Base-by-base conservation (phyloP, 805 yeast genomes). In the Lachancea waltii region DNA sequence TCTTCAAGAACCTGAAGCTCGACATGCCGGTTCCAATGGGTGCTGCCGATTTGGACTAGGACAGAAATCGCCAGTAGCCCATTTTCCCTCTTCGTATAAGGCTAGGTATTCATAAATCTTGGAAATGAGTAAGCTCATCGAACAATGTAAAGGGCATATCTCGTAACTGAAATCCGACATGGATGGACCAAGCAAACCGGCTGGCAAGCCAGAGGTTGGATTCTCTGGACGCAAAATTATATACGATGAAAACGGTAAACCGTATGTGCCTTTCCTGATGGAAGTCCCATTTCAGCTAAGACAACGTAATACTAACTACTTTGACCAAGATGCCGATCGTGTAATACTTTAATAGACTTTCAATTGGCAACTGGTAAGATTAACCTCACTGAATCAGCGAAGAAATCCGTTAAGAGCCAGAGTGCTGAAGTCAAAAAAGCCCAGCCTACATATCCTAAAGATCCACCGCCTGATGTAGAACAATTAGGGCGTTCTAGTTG, bases 171-270 rank as follows among this genome's bases (percentile, higher is more conserved):
- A n/a, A n/a, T n/a, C n/a, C n/a, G n/a, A n/a, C n/a, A n/a, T n/a
- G n/a, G n/a, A n/a, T n/a, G n/a, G n/a, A n/a, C n/a, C n/a, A n/a
- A n/a, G n/a, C n/a, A n/a, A n/a, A n/a, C n/a, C n/a, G n/a, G n/a
- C 30, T 27, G 10, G 4, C 5, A 27, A 14, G 15, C 30, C 30
- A 5, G 68, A 49, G 9, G 48, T 68, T 34, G 85, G 85, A 0
- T 65, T 73, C 2, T 56, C 72, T 16, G 95, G 95, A 0, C 68
- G 81, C 33, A 76, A 74, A 48, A 80, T 86, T 42, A 62, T 85
- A 16, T 58, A 84, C 41, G 96, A 85, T 54, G 79, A 85, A 56
- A 81, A 90, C 60, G 97, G 97, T 1, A 89, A 85, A 60, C 97
- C 97, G 87, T 84, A 68, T 57, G 92, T 76, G 43, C 10, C 15